Base-by-base conservation (phyloP, 225 moss, liverwort and hornwort species). In the Sphagnum tenellum region DNA sequence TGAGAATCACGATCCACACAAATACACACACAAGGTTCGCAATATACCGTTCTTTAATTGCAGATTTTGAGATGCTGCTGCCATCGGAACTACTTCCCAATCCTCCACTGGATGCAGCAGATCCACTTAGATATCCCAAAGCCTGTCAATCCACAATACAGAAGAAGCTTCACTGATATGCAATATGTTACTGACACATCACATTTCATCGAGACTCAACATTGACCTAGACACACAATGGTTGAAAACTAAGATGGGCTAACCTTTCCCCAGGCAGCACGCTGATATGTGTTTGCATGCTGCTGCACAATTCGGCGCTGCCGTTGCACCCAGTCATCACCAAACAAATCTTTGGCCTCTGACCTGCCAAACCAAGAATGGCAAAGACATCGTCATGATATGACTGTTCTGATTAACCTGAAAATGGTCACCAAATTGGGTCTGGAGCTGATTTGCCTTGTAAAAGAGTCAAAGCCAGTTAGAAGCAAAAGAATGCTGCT, bases 281-380 rank as follows among this genome's bases (percentile, higher is more conserved):
- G 72, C 65, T 89, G 88, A 65, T 95, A 92, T 53, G 66, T 72
- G 4, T 86, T 81, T 61, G 82, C 86, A 78, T 92, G 79, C 75
- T 95, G 86, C 79, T 95, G 88, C 50, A 92, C 84, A 60, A 85
- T 89, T 49, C 88, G 81, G 50, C 92, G 79, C 48, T 95, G 92
- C 68, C 85, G 80, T 74, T 92, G 92, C 67, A 92, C 86, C 92
- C 89, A 95, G 67, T 92, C 92, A 60, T 92, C 89, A 55, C 84
- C 86, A 48, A 88, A 76, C 65, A 89, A 72, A 72, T 85, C 84
- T 77, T 89, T 95, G 13, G 84, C 86, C 56, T 92, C 82, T 12
- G 80, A 85, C 62, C 83, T 92, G 68, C 63, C 65, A 49, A 13
- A 61, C 14, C 61, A 46, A 70, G 3, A 51, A 53, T 2, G 2